Evolutionary conservation across 169 alveolate genomes (phyloP).

Genomic region (Eimeria acervulina): DNA sequence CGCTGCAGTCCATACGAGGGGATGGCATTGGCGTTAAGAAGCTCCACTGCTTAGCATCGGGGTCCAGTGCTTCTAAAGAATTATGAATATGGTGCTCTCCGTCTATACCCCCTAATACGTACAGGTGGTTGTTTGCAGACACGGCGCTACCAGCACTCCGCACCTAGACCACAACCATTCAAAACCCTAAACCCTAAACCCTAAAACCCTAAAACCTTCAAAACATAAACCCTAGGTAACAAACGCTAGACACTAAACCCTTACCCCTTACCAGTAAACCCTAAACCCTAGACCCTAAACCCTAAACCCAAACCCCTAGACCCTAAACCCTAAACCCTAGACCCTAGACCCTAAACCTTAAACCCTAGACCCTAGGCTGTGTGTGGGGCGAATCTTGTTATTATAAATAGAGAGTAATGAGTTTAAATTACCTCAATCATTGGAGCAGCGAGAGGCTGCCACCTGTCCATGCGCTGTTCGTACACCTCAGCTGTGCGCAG

Average conservation of each 20-base stretch:
- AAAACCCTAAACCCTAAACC: background rate
- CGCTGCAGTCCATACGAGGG: background rate
- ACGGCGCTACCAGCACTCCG: slow-evolving; percentile 94
- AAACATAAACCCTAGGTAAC: background rate
- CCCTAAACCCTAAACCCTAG: no score
- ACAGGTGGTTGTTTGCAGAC: slow-evolving; percentile 87
- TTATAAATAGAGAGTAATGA: no score
- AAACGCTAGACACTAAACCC: background rate
- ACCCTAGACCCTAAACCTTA: no score
- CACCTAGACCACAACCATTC: slow-evolving; percentile 22
- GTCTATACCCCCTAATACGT: slow-evolving; percentile 92
- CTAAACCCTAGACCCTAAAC: no score
- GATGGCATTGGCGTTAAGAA: background rate
- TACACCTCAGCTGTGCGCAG: slow-evolving; percentile 92
- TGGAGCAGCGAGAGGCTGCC: slow-evolving; percentile 88
- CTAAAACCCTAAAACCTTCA: background rate
- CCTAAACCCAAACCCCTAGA: no score
- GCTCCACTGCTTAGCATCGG: slow-evolving; percentile 80
- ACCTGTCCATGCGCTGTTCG: slow-evolving; percentile 93
- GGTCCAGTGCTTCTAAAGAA: background rate
- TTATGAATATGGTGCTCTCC: background rate
- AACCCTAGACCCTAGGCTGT: no score
- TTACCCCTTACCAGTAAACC: no score
- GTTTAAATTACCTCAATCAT: no score
- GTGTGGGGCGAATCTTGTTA: no score